Percentiles rank a stretch among this genome's conserved stretches.
Conservation (phyloP, 495 filamentous ascomycete species). For the Cercophora scortea region DNA sequence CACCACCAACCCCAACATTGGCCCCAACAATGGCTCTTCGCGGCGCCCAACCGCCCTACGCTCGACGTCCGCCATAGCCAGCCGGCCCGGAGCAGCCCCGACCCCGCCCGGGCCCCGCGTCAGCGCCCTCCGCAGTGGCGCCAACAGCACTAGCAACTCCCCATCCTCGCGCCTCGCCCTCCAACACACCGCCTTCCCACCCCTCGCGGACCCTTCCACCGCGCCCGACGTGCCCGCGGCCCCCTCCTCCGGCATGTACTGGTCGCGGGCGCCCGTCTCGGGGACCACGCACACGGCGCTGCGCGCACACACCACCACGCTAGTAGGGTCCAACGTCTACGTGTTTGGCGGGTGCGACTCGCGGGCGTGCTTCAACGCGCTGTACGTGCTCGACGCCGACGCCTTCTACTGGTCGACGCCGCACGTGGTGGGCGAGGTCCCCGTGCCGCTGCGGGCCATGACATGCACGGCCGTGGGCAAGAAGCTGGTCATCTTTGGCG, state of each 20-base stretch:
- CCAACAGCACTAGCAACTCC: conserved; percentile 23
- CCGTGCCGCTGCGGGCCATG: conserved; percentile 57
- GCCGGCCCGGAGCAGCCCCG: conserved; percentile 20
- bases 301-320: conserved; percentile 55
- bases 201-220: conserved; percentile 47
- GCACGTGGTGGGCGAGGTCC: conserved; percentile 50
- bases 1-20: not conserved
- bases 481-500: conserved; percentile 58
- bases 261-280: conserved; percentile 51
- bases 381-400: conserved; percentile 59
- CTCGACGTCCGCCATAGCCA: conserved; percentile 46
- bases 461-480: conserved; percentile 59
- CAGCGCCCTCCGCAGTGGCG: conserved; percentile 17
- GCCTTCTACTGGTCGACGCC: conserved; percentile 56
- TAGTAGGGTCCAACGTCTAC: conserved; percentile 53
- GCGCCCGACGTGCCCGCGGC: conserved; percentile 51
- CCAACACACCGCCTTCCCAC: conserved; percentile 41
- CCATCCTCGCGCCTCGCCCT: not conserved
- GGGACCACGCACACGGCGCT: conserved; percentile 49
- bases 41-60: conserved; percentile 32
- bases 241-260: conserved; percentile 64
- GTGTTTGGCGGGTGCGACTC: conserved; percentile 62
- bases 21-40: not conserved
- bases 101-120: conserved; percentile 9
- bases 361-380: conserved; percentile 55